Evolutionary conservation across 345 rosid species (phyloP).

Genomic region (Atalantia buxifolia): DNA sequence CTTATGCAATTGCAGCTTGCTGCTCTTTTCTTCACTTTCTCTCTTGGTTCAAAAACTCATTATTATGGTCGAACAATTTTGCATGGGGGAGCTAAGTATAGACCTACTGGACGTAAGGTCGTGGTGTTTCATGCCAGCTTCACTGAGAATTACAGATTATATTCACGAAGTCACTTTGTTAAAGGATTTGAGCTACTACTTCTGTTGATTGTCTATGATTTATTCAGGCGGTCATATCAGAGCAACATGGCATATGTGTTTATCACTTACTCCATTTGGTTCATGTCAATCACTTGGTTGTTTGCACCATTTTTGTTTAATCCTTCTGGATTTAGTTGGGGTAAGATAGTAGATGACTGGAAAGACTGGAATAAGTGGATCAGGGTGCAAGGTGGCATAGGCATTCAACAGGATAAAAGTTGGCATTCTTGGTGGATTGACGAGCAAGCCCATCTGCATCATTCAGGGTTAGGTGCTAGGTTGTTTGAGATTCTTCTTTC

Average conservation of each 20-base stretch:
- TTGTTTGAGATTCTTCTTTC: constrained; percentile 73
- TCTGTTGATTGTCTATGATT: constrained; percentile 76
- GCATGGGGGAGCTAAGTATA: constrained; percentile 91
- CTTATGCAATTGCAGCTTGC: constrained; percentile 98
- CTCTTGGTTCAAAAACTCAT: constrained; percentile 89
- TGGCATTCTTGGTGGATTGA: constrained; percentile 99
- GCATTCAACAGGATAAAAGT: constrained; percentile 90
- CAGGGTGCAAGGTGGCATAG: constrained; percentile 90
- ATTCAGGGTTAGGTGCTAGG: constrained; percentile 72
- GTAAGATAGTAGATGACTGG: constrained; percentile 90
- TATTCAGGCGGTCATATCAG: constrained; percentile 76
- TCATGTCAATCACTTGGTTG: constrained; percentile 93
- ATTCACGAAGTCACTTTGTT: constrained; percentile 89
- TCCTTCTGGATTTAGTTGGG: constrained; percentile 92
- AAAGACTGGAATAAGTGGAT: constrained; percentile 99
- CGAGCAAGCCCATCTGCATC: constrained; percentile 80
- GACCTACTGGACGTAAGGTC: constrained; percentile 93
- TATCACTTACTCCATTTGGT: constrained; percentile 90
- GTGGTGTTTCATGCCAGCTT: constrained; percentile 93
- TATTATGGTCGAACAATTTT: constrained; percentile 85
- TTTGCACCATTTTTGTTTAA: constrained; percentile 92
- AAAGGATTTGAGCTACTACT: constrained; percentile 88
- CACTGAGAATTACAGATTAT: constrained; percentile 83
- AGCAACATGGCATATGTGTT: constrained; percentile 84
- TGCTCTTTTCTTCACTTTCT: constrained; percentile 94